A percentile compares a stretch with the other conserved stretches of the same genome.
Conservation (phyloP, 805 yeast species). For the Wickerhamiella australiensis region DNA sequence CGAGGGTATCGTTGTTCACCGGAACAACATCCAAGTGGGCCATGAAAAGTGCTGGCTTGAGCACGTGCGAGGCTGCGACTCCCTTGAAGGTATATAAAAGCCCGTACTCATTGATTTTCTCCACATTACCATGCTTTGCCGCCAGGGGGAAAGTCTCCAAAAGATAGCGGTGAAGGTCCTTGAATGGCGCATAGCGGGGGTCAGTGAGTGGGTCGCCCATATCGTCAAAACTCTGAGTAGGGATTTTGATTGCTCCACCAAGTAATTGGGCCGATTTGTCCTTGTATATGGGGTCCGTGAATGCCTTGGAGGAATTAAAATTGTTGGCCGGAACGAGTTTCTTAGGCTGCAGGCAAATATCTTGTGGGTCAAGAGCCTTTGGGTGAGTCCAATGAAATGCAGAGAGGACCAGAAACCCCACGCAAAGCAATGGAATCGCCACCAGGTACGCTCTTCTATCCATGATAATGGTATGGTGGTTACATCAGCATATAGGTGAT, state of each 20-base stretch:
- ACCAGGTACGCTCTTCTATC: constrained; percentile 4
- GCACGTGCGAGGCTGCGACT: constrained; percentile 25
- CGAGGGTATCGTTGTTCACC: constrained; percentile 42
- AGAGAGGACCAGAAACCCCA: constrained; percentile 4
- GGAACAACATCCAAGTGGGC: constrained; percentile 83
- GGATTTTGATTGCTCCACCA: constrained; percentile 46
- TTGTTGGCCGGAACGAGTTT: constrained; percentile 7
- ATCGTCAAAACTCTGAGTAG: constrained; percentile 53
- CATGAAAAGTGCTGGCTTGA: constrained; percentile 56
- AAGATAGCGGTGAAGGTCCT: constrained; percentile 42
- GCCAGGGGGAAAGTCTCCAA: constrained; percentile 43
- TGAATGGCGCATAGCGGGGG: constrained; percentile 38
- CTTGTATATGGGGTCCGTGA: constrained; percentile 14
- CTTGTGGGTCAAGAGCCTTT: not conserved
- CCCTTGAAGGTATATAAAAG: constrained; percentile 57
- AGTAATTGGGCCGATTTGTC: constrained; percentile 15
- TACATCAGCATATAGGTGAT: too few species aligned
- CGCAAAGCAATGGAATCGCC: constrained; percentile 10
- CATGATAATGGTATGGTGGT: too few species aligned
- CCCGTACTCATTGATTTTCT: constrained; percentile 49
- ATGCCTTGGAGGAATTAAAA: constrained; percentile 10
- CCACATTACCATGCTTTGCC: constrained; percentile 31
- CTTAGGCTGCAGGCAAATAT: constrained; percentile 14
- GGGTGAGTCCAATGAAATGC: constrained; percentile 9
- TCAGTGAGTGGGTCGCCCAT: constrained; percentile 39